A percentile compares a stretch with the other conserved stretches of the same genome.
phyloP scores from a whole-genome alignment of 2,329 filamentous ascomycete species.

The Colletotrichum tofieldiae region DNA sequence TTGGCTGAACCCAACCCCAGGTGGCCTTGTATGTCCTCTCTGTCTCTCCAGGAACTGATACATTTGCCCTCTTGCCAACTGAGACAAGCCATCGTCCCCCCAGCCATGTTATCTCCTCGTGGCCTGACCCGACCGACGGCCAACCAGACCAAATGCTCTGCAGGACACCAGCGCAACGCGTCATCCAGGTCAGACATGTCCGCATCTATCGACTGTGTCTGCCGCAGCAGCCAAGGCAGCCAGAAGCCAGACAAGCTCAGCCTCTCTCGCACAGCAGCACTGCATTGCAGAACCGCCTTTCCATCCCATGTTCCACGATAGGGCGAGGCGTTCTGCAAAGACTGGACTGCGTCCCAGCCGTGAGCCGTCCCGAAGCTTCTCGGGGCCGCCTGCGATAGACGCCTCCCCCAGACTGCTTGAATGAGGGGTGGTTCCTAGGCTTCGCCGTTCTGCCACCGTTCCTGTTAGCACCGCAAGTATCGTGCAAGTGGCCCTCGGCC shows the following conservation, averaged over 20 bases:
- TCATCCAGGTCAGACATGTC: constrained; percentile 1
- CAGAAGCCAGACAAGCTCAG: constrained; percentile 16
- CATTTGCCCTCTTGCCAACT: not conserved
- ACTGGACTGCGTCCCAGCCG: not conserved
- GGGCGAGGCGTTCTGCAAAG: constrained; percentile 14
- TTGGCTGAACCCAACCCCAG: not conserved
- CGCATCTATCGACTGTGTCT: not conserved
- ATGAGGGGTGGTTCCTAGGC: not conserved
- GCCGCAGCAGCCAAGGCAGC: constrained; percentile 7
- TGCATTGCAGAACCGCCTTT: constrained; percentile 14
- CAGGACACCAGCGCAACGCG: constrained; percentile 23
- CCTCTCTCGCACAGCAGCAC: constrained; percentile 1
- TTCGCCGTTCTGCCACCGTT: not conserved
- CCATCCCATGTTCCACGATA: constrained; percentile 22
- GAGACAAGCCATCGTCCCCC: constrained; percentile 10
- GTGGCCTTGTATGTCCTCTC: not conserved
- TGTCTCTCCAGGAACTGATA: constrained; percentile 8
- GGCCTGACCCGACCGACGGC: constrained; percentile 9
- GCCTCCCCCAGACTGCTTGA: not conserved
- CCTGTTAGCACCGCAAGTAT: constrained; percentile 17
- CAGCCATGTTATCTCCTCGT: constrained; percentile 33
- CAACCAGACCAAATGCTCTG: constrained; percentile 23
- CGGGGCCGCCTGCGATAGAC: not conserved
- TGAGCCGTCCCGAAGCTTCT: constrained; percentile 1
- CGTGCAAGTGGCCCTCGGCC: constrained; percentile 14